Evolutionary conservation across 257 asterid genomes (phyloP), one percentile per base, ranked within the genome.

Genomic region (Paulownia fortunei): DNA sequence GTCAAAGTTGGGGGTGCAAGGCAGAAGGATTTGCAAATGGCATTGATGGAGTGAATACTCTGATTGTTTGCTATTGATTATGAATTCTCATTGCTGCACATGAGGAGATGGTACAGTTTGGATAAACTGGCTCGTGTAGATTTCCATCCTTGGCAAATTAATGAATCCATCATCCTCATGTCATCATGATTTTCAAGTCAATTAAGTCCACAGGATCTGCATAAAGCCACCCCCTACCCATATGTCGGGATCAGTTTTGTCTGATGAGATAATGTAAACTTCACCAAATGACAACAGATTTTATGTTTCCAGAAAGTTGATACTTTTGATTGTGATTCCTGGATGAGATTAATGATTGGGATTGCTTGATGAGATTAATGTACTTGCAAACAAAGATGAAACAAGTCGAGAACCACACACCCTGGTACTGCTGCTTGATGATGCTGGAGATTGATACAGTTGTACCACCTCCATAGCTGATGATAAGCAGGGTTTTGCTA

Each of bases 141-240:
- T 69, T 19, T 5, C 44, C 44, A 15, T 47, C 8, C 16, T 34
- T 23, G 60, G 13, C 3, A 2, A 24, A 16, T 51, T 7, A 32
- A 8, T 36, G 42, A 26, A 52, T 44, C 23, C 26, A 44, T 15
- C 61, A 0, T 15, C 55, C 47, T 32, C 70, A 11, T 46, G 27
- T 72, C 12, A 36, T 27, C 46, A 27, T 21, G 82, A 71, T 27
- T 72, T 49, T 63, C 47, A 5, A 46, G 11, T 72, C 68, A 61
- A 10, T 44, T 16, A 63, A n/a, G 59, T 46, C 27, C 26, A 34
- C 8, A 51, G 34, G 78, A 72, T 60, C 46, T 6, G 51, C 41
- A 11, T 5, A 16, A 36, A 69, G 27, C 24, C 36, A n/a, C n/a
- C n/a, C 39, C 64, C 19, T 59, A 41, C 32, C 39, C 37, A n/a